phyloP scores from a whole-genome alignment of 345 rosid genomes.

The Pugionium dolabratum region DNA sequence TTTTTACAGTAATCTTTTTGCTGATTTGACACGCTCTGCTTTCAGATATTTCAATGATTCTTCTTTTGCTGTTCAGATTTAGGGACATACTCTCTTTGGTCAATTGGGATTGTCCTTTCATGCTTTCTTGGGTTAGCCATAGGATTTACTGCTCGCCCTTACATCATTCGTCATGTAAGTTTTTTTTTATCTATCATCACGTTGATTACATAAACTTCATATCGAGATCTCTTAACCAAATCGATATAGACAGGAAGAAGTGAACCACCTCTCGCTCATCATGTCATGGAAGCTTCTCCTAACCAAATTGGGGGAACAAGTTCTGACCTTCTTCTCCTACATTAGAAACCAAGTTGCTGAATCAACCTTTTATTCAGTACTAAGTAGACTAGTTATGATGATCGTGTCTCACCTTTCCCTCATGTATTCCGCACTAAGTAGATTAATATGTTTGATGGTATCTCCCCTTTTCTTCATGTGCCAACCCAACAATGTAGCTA shows the following conservation, averaged over 20 bases:
- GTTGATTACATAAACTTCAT: conserved; percentile 13
- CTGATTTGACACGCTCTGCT: not conserved
- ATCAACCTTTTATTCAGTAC: conserved; percentile 36
- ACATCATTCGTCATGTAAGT: conserved; percentile 51
- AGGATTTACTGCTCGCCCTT: conserved; percentile 39
- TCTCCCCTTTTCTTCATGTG: conserved; percentile 56
- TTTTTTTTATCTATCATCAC: not conserved
- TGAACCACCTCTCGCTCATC: conserved; percentile 44
- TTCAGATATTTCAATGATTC: conserved; percentile 3
- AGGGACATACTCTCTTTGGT: conserved; percentile 39
- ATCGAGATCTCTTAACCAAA: conserved; percentile 40
- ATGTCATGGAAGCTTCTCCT: conserved; percentile 70
- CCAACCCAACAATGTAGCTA: conserved; percentile 43
- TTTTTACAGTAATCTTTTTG: not conserved
- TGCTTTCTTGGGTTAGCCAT: conserved; percentile 38
- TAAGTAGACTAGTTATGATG: conserved; percentile 49
- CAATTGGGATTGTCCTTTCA: conserved; percentile 38
- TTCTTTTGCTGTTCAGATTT: conserved; percentile 33
- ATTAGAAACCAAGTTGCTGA: conserved; percentile 59
- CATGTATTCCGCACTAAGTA: conserved; percentile 49
- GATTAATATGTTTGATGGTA: conserved; percentile 45
- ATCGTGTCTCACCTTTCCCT: conserved; percentile 58
- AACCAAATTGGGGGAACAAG: conserved; percentile 60
- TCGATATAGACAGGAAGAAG: conserved; percentile 65
- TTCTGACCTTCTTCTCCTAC: conserved; percentile 57